Base-by-base conservation (phyloP, 108 stramenopile genomes). In the Nitzschia sp. region DNA sequence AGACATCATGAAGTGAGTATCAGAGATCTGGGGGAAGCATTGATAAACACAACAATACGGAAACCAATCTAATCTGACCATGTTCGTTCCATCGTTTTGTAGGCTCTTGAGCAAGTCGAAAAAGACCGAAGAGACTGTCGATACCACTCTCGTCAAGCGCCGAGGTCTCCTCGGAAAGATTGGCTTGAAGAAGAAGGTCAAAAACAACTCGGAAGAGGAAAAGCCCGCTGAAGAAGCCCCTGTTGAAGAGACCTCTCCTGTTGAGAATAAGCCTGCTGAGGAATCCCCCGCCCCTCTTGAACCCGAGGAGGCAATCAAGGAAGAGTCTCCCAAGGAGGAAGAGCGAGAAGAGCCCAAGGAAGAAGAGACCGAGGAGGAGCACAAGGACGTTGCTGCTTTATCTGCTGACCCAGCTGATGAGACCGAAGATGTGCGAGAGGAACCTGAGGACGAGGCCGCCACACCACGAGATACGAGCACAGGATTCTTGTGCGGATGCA, bases 171-270 rank as follows among this genome's bases (percentile, higher is more conserved):
- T 75, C 35, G 74, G 74, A 58, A 75, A 75, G 74, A 54, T 75
- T 29, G 74, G 74, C 29, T 59, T 75, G 66, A 75, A 68, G 67
- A 75, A 75, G 61, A 75, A 64, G 42, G 67, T 42, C 25, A 71
- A 71, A 46, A 63, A 32, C 18, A 46, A 54, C 17, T 11, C 24
- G 58, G 23, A 49, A 34, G 65, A 31, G 11, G 65, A 66, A 38
- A 30, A 28, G 24, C 47, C 27, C 6, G 59, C 26, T 6, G 59
- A 71, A 36, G 45, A 46, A 15, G 66, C 56, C 34, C 65, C 66
- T 74, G 59, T 55, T 24, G 54, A 74, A 35, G 74, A 74, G 23
- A 13, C 38, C 38, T 42, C 59, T 24, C 59, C 59, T 61, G 36
- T 61, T 18, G 49, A 51, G 21, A 19, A 17, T 4, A 4, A 51